A percentile compares a stretch with the other conserved stretches of the same genome.
Evolutionary conservation across 2,329 filamentous ascomycete genomes (phyloP).

Genomic region (Pseudohalonectria lignicola): DNA sequence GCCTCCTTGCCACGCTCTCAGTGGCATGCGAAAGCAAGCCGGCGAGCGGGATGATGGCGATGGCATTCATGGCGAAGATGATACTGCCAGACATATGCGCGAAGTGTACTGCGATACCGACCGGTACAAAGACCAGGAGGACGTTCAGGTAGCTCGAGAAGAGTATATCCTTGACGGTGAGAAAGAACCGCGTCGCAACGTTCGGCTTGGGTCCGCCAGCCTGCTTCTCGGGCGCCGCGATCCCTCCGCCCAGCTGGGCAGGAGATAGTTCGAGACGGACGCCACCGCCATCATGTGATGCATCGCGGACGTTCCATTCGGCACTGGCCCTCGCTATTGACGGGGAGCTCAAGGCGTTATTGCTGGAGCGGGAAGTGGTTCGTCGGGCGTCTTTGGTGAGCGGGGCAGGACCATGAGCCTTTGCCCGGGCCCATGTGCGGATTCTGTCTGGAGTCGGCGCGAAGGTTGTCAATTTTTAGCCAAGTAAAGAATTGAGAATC

Average conservation of each 20-base stretch:
- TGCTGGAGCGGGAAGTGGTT: too few species aligned
- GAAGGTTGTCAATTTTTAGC: too few species aligned
- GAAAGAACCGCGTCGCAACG: conserved; percentile 24
- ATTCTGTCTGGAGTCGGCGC: too few species aligned
- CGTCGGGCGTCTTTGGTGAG: conserved; percentile 4
- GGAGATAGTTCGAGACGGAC: background rate
- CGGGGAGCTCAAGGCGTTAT: too few species aligned
- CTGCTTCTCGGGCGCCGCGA: conserved; percentile 8
- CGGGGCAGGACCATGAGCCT: conserved; percentile 14
- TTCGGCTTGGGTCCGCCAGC: too few species aligned
- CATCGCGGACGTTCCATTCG: too few species aligned
- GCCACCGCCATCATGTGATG: background rate
- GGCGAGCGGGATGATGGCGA: conserved; percentile 76
- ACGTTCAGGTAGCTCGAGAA: conserved; percentile 54
- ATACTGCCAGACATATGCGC: conserved; percentile 21
- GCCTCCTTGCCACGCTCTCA: conserved; percentile 74
- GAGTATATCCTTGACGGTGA: conserved; percentile 39
- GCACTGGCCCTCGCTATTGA: too few species aligned
- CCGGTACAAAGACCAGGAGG: conserved; percentile 58
- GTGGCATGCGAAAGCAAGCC: conserved; percentile 76
- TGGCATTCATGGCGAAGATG: conserved; percentile 51
- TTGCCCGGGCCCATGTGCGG: conserved; percentile 16
- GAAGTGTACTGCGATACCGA: conserved; percentile 48
- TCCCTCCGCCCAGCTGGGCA: conserved; percentile 1
- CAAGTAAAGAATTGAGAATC: too few species aligned